phyloP scores from a whole-genome alignment of 805 yeast genomes.

The Candida palmyrensis region DNA sequence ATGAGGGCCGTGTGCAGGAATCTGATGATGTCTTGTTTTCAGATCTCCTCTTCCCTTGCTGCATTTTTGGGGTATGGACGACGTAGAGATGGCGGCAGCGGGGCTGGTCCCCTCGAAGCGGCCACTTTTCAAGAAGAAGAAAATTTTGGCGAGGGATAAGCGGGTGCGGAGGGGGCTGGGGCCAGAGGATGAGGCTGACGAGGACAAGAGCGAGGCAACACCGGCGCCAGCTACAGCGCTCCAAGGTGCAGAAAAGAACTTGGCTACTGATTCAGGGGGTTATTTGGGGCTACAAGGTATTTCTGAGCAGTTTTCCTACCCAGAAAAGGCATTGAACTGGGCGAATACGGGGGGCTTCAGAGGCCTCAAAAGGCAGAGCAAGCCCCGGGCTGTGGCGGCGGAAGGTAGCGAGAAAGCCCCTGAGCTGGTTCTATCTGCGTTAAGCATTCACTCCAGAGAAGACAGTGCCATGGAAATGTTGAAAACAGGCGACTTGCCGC shows the following conservation, averaged over 20 bases:
- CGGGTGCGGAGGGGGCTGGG: constrained; percentile 13
- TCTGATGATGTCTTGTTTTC: background rate
- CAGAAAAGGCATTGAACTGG: constrained; percentile 6
- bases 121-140: constrained; percentile 8
- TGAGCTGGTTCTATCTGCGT: background rate
- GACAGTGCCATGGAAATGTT: background rate
- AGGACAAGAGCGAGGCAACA: constrained; percentile 10
- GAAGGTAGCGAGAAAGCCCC: background rate
- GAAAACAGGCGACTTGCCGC: background rate
- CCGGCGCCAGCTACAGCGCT: constrained; percentile 1
- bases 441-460: background rate
- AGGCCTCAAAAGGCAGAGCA: constrained; percentile 8
- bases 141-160: constrained; percentile 11
- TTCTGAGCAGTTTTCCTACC: no score
- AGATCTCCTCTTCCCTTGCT: constrained; percentile 5
- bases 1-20: background rate
- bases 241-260: no score
- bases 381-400: constrained; percentile 15
- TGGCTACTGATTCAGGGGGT: no score
- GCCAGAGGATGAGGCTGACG: constrained; percentile 25
- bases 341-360: constrained; percentile 1
- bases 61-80: constrained; percentile 1
- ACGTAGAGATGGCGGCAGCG: background rate
- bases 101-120: no score
- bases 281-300: no score